Evolutionary conservation across 768 basidiomycete species (phyloP), one percentile per base, ranked within the genome.

Genomic region (Russula sp.): DNA sequence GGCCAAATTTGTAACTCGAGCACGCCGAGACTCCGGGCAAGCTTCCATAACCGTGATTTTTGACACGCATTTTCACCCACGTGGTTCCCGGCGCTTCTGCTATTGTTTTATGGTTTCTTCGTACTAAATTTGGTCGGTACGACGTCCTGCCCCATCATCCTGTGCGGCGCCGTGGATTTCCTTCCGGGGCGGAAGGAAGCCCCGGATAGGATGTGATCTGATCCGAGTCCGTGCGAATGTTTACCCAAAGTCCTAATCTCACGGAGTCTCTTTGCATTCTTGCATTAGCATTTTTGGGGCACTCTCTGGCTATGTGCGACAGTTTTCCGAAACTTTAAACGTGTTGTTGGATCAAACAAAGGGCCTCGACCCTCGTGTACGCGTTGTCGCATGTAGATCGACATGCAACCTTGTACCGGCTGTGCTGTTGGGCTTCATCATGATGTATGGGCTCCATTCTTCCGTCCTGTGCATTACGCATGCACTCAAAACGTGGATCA

Each of bases 401-500:
- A 57, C 49, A 56, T 55, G 63, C 18, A 60, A 53, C 36, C 28
- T n/a, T n/a, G 50, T 11, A 8, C 22, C 10, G 54, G 64, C 59
- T 56, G 59, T 65, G 48, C 55, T 56, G 48, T 42, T 46, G 24
- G 6, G 24, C 22, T 40, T 5, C 38, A n/a, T n/a, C n/a, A n/a
- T n/a, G n/a, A 30, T 30, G 28, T 30, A 55, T 50, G 48, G 30
- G 10, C 28, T 42, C 28, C 46, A 40, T 22, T 20, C 44, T 7
- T 30, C 10, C 22, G 2, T 49, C 54, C 59, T 34, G 59, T 61
- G 59, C 49, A 56, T 18, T 24, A 50, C 1, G 40, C 64, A 51
- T 11, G 64, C 64, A 57, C 49, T 57, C 40, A 5, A 52, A 61
- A 38, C 64, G 60, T 65, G 64, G 59, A 61, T 65, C 59, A 65